These are phyloP conservation scores for Beta vulgaris DNA, from an alignment of 148 eudicot genomes.

Conservation along the genomic window DNA sequence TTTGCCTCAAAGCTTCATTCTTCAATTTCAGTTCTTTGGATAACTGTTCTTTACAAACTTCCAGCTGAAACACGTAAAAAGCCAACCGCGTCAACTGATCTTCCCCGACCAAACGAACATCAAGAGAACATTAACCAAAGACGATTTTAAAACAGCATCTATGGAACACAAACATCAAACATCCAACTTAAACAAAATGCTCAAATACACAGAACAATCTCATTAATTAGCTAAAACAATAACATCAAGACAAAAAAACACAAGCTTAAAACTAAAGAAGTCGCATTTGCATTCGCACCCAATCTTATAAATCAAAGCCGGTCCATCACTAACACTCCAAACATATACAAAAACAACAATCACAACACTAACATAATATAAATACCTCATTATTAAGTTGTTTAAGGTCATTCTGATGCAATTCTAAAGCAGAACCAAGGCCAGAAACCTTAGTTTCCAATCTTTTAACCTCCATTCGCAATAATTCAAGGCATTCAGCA, in stretches of 20 bases:
- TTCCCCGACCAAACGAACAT: neutral
- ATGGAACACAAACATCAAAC: neutral
- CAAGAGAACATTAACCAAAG: neutral
- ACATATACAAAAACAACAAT: neutral
- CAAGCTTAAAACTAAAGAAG: too few relatives aligned
- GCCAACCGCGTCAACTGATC: neutral
- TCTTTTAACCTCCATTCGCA: slow-evolving; percentile 57
- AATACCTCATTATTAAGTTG: slow-evolving; percentile 51
- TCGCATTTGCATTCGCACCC: too few relatives aligned
- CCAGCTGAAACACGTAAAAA: slow-evolving; percentile 43
- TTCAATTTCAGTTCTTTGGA: slow-evolving; percentile 46
- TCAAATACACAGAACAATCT: neutral
- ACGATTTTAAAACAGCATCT: neutral
- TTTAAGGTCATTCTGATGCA: slow-evolving; percentile 46
- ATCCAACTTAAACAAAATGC: neutral
- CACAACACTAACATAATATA: neutral
- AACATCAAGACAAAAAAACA: too few relatives aligned
- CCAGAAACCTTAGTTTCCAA: slow-evolving; percentile 63
- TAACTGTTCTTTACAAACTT: slow-evolving; percentile 50
- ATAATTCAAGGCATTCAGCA: slow-evolving; percentile 41
- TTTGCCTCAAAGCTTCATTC: slow-evolving; percentile 58
- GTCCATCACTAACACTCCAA: too few relatives aligned
- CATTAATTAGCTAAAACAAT: neutral
- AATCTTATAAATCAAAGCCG: too few relatives aligned
- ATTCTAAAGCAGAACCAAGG: slow-evolving; percentile 53